phyloP scores from a whole-genome alignment of 495 filamentous ascomycete species.

The Neurospora sp. region DNA sequence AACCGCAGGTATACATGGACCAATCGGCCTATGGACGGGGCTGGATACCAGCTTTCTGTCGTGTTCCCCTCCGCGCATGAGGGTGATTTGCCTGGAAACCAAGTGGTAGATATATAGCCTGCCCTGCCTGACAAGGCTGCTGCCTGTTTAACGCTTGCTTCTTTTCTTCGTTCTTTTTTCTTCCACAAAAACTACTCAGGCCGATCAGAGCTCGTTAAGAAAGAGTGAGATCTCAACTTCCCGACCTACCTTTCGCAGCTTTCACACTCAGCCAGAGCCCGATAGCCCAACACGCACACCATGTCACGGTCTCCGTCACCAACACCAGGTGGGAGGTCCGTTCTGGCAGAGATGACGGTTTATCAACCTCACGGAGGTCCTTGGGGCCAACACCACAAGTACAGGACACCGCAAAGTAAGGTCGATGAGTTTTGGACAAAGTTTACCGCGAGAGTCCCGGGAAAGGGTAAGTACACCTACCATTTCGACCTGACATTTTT shows the following conservation, averaged over 20 bases:
- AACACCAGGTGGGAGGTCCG: neutral
- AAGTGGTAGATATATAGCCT: neutral
- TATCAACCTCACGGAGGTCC: neutral
- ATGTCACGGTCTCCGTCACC: neutral
- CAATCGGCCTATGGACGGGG: neutral
- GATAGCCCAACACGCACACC: neutral
- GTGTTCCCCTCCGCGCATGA: neutral
- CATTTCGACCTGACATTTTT: neutral
- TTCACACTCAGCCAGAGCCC: neutral
- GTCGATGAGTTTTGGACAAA: slow-evolving; percentile 72
- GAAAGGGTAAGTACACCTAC: slow-evolving; percentile 32
- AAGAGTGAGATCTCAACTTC: neutral
- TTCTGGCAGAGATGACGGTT: slow-evolving; percentile 18
- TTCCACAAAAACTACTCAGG: neutral
- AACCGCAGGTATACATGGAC: neutral
- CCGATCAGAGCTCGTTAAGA: neutral
- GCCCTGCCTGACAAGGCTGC: neutral
- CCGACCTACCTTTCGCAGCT: neutral
- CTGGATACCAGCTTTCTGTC: neutral
- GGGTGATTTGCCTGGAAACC: neutral
- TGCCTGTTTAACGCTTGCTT: neutral
- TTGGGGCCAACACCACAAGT: slow-evolving; percentile 17
- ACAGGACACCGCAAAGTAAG: slow-evolving; percentile 55
- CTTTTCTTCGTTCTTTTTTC: neutral
- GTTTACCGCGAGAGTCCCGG: slow-evolving; percentile 56